These are phyloP conservation scores for Coccomyxa subellipsoidea DNA, from an alignment of 163 green algal genomes.

Conservation along the genomic window DNA sequence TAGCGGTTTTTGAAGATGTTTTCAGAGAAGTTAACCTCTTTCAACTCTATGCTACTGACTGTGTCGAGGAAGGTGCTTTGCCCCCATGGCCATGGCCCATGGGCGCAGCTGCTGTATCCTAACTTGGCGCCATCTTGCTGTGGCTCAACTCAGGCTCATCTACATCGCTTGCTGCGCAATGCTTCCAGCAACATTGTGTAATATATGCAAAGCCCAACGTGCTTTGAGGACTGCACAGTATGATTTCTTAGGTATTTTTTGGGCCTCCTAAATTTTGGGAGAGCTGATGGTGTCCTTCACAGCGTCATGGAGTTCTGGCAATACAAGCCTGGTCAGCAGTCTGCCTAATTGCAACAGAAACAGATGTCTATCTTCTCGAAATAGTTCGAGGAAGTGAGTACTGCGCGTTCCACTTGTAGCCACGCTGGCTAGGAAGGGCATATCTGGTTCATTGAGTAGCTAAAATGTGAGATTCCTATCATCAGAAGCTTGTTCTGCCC, in stretches of 20 bases:
- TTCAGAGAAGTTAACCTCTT: no score
- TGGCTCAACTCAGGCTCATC: no score
- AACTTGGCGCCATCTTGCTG: neutral
- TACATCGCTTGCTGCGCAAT: no score
- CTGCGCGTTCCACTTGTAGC: neutral
- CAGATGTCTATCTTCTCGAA: neutral
- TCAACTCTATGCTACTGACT: no score
- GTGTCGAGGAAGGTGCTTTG: no score
- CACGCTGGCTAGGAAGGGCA: neutral
- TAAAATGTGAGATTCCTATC: neutral
- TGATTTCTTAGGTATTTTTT: neutral
- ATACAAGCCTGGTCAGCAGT: neutral
- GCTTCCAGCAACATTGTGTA: neutral
- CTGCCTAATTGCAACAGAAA: neutral
- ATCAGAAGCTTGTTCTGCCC: neutral
- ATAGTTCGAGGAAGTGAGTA: neutral
- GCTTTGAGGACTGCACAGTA: neutral
- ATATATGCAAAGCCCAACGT: neutral
- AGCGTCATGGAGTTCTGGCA: neutral
- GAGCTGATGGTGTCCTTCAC: neutral
- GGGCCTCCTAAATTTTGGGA: neutral
- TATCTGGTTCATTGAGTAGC: neutral
- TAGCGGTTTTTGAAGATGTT: no score
- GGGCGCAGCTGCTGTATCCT: neutral
- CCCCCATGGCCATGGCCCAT: no score